These are phyloP conservation scores for Thalassiosira allenii DNA, from an alignment of 352 stramenopile genomes.

Conservation along the genomic window DNA sequence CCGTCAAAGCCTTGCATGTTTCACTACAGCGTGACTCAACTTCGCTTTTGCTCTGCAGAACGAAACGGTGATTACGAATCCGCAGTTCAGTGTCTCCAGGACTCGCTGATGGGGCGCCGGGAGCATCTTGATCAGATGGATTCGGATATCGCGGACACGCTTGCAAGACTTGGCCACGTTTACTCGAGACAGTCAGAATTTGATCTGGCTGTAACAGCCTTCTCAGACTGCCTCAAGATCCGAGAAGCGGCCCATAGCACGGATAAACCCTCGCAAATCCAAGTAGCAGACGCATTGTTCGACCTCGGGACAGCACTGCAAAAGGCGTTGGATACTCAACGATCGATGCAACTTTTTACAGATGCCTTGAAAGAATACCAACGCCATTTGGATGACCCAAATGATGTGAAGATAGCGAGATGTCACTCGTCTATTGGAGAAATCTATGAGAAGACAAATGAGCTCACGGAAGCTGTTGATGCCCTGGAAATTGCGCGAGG, in stretches of 20 bases:
- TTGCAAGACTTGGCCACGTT: conserved; percentile 63
- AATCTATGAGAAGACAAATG: conserved; percentile 67
- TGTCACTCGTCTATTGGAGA: conserved; percentile 68
- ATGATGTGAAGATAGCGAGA: conserved; percentile 70
- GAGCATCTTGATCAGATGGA: conserved; percentile 58
- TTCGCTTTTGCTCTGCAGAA: conserved; percentile 36
- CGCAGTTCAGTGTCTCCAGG: conserved; percentile 58
- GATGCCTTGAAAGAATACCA: conserved; percentile 75
- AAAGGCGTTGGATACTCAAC: conserved; percentile 58
- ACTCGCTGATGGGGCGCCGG: conserved; percentile 50
- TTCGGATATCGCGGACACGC: conserved; percentile 54
- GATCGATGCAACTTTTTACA: conserved; percentile 67
- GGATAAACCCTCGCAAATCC: conserved; percentile 52
- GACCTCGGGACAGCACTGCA: conserved; percentile 62
- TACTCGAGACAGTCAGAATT: conserved; percentile 63
- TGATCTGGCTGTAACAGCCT: conserved; percentile 48
- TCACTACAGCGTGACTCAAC: too few relatives aligned
- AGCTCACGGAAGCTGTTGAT: conserved; percentile 55
- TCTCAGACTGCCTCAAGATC: conserved; percentile 69
- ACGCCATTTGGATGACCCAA: conserved; percentile 59
- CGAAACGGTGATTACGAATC: conserved; percentile 56
- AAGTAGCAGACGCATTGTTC: conserved; percentile 69
- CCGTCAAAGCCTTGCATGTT: too few relatives aligned
- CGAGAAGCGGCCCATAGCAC: conserved; percentile 50
- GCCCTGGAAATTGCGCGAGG: conserved; percentile 50